Evolutionary conservation across 495 filamentous ascomycete genomes (phyloP).

Genomic region (Haplographium delicatum): DNA sequence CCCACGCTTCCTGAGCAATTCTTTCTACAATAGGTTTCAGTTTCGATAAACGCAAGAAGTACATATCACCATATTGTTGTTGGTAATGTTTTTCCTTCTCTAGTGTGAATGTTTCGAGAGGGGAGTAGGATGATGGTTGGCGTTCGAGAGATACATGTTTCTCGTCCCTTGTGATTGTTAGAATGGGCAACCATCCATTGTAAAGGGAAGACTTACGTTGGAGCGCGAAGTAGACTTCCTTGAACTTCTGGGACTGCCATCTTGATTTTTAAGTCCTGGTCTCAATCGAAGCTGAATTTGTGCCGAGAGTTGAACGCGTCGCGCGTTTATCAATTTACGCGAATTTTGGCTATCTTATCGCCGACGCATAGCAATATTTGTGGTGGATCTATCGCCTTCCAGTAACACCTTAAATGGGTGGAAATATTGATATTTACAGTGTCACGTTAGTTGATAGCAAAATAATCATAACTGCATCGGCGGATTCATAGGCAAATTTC

Average conservation of each 20-base stretch:
- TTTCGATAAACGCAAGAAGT: slow-evolving; percentile 84
- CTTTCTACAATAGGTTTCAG: slow-evolving; percentile 80
- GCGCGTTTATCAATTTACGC: neutral
- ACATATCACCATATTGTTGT: slow-evolving; percentile 96
- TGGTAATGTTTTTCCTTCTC: slow-evolving; percentile 72
- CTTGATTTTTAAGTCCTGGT: slow-evolving; percentile 1
- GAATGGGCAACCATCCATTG: too few species aligned
- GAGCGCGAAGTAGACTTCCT: slow-evolving; percentile 34
- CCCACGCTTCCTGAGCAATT: slow-evolving; percentile 70
- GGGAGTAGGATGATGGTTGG: slow-evolving; percentile 61
- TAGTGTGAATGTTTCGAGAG: slow-evolving; percentile 66
- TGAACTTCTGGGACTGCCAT: slow-evolving; percentile 17
- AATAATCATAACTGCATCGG: too few species aligned
- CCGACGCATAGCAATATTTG: too few species aligned
- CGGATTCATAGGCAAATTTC: too few species aligned
- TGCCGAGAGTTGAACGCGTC: neutral
- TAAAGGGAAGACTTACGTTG: slow-evolving; percentile 34
- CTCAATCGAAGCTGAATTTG: neutral
- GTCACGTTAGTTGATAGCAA: too few species aligned
- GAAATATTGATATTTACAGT: too few species aligned
- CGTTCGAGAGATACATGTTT: slow-evolving; percentile 35
- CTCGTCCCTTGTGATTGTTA: slow-evolving; percentile 31
- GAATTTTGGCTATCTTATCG: too few species aligned
- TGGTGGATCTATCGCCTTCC: too few species aligned
- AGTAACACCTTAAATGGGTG: too few species aligned